phyloP scores from a whole-genome alignment of 2,329 filamentous ascomycete species.

The Fusarium fracticaudum region DNA sequence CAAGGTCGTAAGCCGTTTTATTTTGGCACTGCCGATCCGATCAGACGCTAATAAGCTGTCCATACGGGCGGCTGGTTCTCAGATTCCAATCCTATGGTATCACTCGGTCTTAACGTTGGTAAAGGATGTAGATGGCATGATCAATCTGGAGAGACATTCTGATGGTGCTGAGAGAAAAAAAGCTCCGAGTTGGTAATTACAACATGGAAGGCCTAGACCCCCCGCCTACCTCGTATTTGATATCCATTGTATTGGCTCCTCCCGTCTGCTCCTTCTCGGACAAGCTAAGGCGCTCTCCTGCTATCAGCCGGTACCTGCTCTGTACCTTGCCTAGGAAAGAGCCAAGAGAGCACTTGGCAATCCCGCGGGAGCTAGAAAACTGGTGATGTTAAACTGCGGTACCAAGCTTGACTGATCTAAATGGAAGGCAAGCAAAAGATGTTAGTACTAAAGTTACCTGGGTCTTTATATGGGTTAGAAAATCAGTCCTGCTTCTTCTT shows the following conservation, averaged over 20 bases:
- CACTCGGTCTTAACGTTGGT: background rate
- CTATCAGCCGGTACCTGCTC: background rate
- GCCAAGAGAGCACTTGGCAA: background rate
- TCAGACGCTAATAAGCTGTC: constrained; percentile 17
- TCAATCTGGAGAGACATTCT: background rate
- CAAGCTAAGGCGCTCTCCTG: constrained; percentile 5
- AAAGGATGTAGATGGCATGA: background rate
- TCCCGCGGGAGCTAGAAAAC: background rate
- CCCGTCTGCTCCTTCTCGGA: constrained; percentile 10
- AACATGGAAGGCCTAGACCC: constrained; percentile 2
- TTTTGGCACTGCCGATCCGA: constrained; percentile 38
- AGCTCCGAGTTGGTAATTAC: background rate
- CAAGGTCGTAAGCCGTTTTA: constrained; percentile 24
- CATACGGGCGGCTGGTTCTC: background rate
- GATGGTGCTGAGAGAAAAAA: background rate
- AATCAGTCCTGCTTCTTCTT: background rate
- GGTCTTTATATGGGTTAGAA: background rate
- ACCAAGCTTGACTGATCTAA: background rate
- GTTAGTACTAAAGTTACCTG: background rate
- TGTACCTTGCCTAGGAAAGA: background rate
- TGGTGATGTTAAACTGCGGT: background rate
- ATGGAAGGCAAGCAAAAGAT: background rate
- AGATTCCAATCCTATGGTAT: background rate
- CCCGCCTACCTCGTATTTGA: constrained; percentile 33
- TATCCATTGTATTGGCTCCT: constrained; percentile 3